These are phyloP conservation scores for Daldinia loculata DNA, from an alignment of 495 filamentous ascomycete genomes.

Conservation along the genomic window DNA sequence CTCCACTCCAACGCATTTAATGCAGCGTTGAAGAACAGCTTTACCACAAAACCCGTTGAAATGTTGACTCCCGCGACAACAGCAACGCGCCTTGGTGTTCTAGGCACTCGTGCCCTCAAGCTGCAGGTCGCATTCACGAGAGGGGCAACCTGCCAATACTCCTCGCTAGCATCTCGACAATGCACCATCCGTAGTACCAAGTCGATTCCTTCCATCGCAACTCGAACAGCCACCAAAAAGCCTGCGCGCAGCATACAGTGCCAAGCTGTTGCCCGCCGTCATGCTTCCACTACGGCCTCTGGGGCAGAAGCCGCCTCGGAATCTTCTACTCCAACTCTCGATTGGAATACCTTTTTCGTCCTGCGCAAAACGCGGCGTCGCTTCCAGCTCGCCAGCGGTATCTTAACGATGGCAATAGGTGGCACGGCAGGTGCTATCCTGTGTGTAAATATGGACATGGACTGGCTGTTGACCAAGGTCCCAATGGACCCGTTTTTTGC, in stretches of 20 bases:
- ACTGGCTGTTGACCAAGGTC: slow-evolving; percentile 70
- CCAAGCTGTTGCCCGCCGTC: slow-evolving; percentile 44
- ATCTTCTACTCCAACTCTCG: slow-evolving; percentile 58
- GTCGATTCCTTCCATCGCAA: slow-evolving; percentile 29
- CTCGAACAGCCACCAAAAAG: slow-evolving; percentile 22
- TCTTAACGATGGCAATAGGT: slow-evolving; percentile 67
- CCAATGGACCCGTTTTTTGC: slow-evolving; percentile 87
- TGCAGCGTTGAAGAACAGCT: slow-evolving; percentile 9
- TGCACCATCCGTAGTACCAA: slow-evolving; percentile 32
- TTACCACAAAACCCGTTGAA: slow-evolving; percentile 14
- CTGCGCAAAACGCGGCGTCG: slow-evolving; percentile 85
- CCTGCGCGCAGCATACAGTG: slow-evolving; percentile 28
- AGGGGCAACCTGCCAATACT: slow-evolving; percentile 43
- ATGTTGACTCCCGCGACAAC: slow-evolving; percentile 45
- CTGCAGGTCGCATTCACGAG: slow-evolving; percentile 39
- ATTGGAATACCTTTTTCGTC: slow-evolving; percentile 94
- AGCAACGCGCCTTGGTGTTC: slow-evolving; percentile 38
- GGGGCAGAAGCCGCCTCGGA: slow-evolving; percentile 24
- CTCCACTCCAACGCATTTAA: slow-evolving; percentile 12
- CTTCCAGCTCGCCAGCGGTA: slow-evolving; percentile 78
- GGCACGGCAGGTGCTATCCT: slow-evolving; percentile 69
- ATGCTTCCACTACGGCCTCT: slow-evolving; percentile 52
- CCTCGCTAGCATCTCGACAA: slow-evolving; percentile 35
- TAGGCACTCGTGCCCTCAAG: slow-evolving; percentile 42
- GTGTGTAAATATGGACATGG: slow-evolving; percentile 71